Evolutionary conservation across 768 basidiomycete species (phyloP).

Genomic region (Boletus vinaceobasis): DNA sequence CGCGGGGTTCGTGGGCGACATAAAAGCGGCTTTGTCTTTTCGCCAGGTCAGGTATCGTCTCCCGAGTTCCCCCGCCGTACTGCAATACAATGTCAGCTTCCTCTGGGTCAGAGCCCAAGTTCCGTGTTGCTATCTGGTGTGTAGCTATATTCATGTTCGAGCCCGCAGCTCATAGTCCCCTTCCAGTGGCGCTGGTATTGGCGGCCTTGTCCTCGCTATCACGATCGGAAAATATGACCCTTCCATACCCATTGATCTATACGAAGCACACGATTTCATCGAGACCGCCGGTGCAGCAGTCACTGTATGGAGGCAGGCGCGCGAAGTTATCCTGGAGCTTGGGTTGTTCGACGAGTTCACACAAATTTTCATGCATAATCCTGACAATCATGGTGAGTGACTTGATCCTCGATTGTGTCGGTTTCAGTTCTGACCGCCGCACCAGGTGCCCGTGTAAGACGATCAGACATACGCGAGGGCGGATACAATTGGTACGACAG

Average conservation of each 20-base stretch:
- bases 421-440: neutral
- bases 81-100: neutral
- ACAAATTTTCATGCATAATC: neutral
- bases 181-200: conserved; percentile 40
- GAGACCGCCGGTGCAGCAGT: conserved; percentile 41
- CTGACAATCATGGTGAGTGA: neutral
- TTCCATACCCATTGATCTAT: conserved; percentile 39
- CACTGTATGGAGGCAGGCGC: conserved; percentile 45
- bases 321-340: conserved; percentile 42
- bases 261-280: conserved; percentile 44
- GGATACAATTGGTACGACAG: conserved; percentile 32
- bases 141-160: neutral
- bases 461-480: conserved; percentile 30
- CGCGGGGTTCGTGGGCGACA: neutral
- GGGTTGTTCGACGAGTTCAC: conserved; percentile 38
- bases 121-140: conserved; percentile 23
- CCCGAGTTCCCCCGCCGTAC: neutral
- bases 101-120: conserved; percentile 3
- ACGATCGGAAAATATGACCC: conserved; percentile 12
- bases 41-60: neutral
- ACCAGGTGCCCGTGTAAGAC: conserved; percentile 2
- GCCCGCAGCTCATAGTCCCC: neutral
- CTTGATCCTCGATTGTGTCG: no score
- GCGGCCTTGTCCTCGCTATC: conserved; percentile 42
- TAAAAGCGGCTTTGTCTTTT: neutral